phyloP scores from a whole-genome alignment of 1,139 yeast species.

The Debaryomyces coudertii region DNA sequence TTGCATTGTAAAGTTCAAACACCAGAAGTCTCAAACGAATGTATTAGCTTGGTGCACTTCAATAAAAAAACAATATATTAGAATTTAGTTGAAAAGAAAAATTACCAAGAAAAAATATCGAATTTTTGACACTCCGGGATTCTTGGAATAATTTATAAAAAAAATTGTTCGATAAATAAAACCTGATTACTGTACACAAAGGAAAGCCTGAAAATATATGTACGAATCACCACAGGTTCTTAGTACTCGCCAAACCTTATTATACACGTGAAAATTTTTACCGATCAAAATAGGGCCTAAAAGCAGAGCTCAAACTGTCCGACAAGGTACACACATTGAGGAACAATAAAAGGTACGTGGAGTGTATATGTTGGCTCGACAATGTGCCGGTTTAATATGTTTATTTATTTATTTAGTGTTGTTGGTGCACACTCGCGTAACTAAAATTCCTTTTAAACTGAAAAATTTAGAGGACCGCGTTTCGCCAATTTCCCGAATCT shows the following conservation, averaged over 20 bases:
- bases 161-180: background rate
- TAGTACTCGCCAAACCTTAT: background rate
- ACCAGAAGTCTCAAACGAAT: constrained; percentile 3
- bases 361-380: background rate
- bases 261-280: background rate
- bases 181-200: background rate
- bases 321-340: constrained; percentile 1
- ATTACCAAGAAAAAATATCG: background rate
- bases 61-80: constrained; percentile 4
- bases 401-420: background rate
- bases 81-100: constrained; percentile 6
- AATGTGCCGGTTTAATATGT: background rate
- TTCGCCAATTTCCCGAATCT: background rate
- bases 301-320: constrained; percentile 6
- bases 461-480: background rate
- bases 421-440: background rate
- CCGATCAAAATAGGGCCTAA: background rate
- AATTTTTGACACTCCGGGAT: background rate
- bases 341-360: constrained; percentile 7
- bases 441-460: background rate
- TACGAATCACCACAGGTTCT: constrained; percentile 7
- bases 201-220: constrained; percentile 1
- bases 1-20: constrained; percentile 20
- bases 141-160: constrained; percentile 7
- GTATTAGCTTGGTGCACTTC: constrained; percentile 7